Evolutionary conservation across 106 monocot genomes (phyloP).

Genomic region (Cymbidium sinense): DNA sequence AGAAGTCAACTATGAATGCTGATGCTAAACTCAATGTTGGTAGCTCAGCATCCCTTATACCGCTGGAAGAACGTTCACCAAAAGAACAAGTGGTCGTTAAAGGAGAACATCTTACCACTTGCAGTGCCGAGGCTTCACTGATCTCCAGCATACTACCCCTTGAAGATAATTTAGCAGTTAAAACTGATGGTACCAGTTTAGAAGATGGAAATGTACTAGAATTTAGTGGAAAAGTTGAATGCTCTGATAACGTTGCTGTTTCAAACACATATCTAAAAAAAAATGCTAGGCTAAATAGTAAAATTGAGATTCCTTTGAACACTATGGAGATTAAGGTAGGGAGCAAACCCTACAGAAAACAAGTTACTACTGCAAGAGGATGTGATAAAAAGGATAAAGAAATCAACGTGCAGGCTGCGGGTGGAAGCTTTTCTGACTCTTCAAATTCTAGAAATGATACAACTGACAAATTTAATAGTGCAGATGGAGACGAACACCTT

Average conservation of each 20-base stretch:
- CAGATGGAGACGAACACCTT: conserved; percentile 90
- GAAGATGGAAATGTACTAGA: conserved; percentile 11
- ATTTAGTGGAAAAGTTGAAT: conserved; percentile 18
- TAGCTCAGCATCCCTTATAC: conserved; percentile 10
- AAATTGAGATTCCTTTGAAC: conserved; percentile 17
- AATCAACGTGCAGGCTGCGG: conserved; percentile 9
- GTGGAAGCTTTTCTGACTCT: conserved; percentile 12
- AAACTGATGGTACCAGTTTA: conserved; percentile 11
- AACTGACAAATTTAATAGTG: conserved; percentile 27
- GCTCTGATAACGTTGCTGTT: conserved; percentile 10
- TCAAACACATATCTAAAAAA: background rate
- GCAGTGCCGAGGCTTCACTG: background rate
- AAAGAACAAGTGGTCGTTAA: conserved; percentile 5
- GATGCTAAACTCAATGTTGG: conserved; percentile 4
- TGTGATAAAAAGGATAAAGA: conserved; percentile 19
- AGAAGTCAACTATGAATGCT: conserved; percentile 15
- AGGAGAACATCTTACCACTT: background rate
- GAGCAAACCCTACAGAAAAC: conserved; percentile 38
- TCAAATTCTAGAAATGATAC: conserved; percentile 23
- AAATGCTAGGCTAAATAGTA: conserved; percentile 25
- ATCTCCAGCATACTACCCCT: conserved; percentile 5
- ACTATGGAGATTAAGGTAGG: conserved; percentile 36
- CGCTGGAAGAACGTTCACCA: conserved; percentile 10
- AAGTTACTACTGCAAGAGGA: conserved; percentile 10
- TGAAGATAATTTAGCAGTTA: conserved; percentile 5